phyloP scores from a whole-genome alignment of 2,329 filamentous ascomycete species.

The Graphium sp. region DNA sequence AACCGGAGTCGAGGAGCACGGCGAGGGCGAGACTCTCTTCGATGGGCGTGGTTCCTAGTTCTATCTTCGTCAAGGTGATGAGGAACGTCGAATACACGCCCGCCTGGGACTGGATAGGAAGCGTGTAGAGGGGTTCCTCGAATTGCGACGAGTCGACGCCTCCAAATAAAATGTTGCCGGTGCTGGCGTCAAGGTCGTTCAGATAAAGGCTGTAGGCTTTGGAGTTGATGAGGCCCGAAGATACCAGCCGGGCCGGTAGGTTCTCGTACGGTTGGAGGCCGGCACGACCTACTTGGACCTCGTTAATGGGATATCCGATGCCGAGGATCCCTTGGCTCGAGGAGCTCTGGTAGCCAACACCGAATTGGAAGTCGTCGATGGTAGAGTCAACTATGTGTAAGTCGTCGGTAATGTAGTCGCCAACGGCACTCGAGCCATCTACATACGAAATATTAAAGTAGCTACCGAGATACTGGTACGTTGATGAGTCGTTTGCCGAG shows the following conservation, averaged over 20 bases:
- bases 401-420: slow-evolving; percentile 68
- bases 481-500: slow-evolving; percentile 52
- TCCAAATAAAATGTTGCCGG: slow-evolving; percentile 57
- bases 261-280: slow-evolving; percentile 44
- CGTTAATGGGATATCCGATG: slow-evolving; percentile 67
- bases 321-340: slow-evolving; percentile 62
- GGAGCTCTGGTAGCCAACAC: slow-evolving; percentile 48
- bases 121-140: slow-evolving; percentile 40
- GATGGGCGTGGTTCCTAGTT: slow-evolving; percentile 22
- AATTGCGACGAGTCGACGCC: slow-evolving; percentile 55
- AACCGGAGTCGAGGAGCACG: slow-evolving; percentile 57
- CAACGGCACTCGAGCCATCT: slow-evolving; percentile 59
- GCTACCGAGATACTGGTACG: slow-evolving; percentile 55
- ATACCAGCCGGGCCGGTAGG: slow-evolving; percentile 47
- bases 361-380: slow-evolving; percentile 48
- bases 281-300: slow-evolving; percentile 50
- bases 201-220: slow-evolving; percentile 62
- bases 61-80: slow-evolving; percentile 48
- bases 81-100: slow-evolving; percentile 45
- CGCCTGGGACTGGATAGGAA: slow-evolving; percentile 44
- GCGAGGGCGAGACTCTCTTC: slow-evolving; percentile 34
- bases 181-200: slow-evolving; percentile 50
- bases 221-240: slow-evolving; percentile 42
- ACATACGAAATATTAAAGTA: slow-evolving; percentile 81
- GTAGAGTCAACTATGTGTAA: slow-evolving; percentile 39